phyloP scores from a whole-genome alignment of 1,284 basidiomycete genomes.

The Sporisorium exsertum region DNA sequence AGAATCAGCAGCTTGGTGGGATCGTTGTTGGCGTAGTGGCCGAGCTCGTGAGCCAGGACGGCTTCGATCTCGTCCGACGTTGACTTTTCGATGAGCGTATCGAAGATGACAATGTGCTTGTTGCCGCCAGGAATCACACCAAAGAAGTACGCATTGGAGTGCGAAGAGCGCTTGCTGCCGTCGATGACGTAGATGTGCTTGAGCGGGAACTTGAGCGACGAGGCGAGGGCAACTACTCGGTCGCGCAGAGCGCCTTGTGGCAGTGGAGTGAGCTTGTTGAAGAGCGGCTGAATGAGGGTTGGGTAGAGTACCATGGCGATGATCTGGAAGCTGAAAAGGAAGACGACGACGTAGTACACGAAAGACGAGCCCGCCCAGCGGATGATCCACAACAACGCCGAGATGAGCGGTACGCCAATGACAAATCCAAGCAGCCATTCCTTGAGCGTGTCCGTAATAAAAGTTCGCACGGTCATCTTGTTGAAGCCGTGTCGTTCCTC shows the following conservation, averaged over 20 bases:
- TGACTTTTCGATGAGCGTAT: constrained; percentile 92
- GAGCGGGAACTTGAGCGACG: constrained; percentile 85
- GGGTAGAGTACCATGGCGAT: constrained; percentile 70
- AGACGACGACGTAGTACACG: constrained; percentile 64
- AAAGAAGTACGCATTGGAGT: constrained; percentile 81
- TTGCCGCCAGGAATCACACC: constrained; percentile 66
- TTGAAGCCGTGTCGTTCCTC: constrained; percentile 98
- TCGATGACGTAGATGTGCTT: constrained; percentile 97
- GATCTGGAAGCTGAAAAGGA: constrained; percentile 77
- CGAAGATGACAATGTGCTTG: constrained; percentile 84
- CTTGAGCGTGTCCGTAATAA: constrained; percentile 81
- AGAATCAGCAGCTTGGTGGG: constrained; percentile 87
- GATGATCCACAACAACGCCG: constrained; percentile 87
- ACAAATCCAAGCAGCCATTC: constrained; percentile 79
- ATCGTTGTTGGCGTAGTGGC: constrained; percentile 75
- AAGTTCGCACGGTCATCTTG: constrained; percentile 81
- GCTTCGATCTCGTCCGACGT: constrained; percentile 75
- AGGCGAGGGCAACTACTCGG: constrained; percentile 62
- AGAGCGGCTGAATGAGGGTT: constrained; percentile 90
- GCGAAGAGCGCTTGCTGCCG: constrained; percentile 91
- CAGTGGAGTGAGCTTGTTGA: constrained; percentile 94
- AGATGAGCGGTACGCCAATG: constrained; percentile 88
- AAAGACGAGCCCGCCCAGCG: constrained; percentile 80
- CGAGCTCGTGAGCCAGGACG: constrained; percentile 83
- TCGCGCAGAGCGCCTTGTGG: constrained; percentile 66